A percentile compares a stretch with the other conserved stretches of the same genome.
These are phyloP conservation scores for Metrosideros polymorpha DNA, from an alignment of 441 rosid genomes.

Conservation along the genomic window DNA sequence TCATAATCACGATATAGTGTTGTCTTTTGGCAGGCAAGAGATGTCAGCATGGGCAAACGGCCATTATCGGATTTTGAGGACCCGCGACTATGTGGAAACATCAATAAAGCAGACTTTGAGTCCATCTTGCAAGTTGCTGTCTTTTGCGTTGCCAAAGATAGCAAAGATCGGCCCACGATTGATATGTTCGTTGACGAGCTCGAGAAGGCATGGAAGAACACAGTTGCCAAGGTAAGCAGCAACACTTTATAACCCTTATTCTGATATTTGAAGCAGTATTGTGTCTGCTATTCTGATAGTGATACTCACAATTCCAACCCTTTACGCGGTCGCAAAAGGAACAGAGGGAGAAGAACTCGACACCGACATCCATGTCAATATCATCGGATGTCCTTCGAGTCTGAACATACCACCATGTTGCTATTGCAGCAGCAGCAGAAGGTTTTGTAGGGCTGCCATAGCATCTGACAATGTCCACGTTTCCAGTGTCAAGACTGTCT, in stretches of 20 bases:
- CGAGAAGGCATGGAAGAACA: constrained; percentile 42
- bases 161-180: constrained; percentile 53
- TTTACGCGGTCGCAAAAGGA: constrained; percentile 2
- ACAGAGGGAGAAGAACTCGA: constrained; percentile 4
- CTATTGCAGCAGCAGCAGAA: background rate
- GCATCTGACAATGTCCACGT: background rate
- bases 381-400: constrained; percentile 19
- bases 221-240: background rate
- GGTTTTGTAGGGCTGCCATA: background rate
- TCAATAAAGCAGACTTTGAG: constrained; percentile 34
- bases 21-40: constrained; percentile 35
- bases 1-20: background rate
- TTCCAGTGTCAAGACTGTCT: background rate
- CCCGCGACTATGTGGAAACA: constrained; percentile 27
- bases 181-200: constrained; percentile 39
- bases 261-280: background rate
- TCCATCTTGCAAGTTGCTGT: constrained; percentile 46
- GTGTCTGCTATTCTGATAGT: background rate
- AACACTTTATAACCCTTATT: background rate
- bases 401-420: background rate
- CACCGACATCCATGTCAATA: constrained; percentile 10
- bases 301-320: background rate
- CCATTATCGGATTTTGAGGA: constrained; percentile 46
- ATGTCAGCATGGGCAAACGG: constrained; percentile 33
- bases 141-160: constrained; percentile 42